These are phyloP conservation scores for Hordeum vulgare DNA, from an alignment of 176 grass and related monocot genomes.

Conservation along the genomic window DNA sequence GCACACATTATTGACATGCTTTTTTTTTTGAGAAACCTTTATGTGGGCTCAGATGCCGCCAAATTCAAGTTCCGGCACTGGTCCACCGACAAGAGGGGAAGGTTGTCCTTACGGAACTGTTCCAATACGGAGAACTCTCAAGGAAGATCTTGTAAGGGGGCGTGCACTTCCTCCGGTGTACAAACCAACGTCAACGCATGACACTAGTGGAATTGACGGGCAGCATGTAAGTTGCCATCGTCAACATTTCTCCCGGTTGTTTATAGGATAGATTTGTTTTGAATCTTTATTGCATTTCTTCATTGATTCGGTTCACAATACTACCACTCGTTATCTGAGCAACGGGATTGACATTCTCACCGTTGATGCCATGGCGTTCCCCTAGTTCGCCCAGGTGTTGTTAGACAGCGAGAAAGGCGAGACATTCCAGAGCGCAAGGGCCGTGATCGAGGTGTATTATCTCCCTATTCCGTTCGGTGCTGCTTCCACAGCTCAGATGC, in stretches of 20 bases:
- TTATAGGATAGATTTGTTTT: too few species aligned
- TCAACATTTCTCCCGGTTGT: background rate
- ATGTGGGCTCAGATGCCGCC: background rate
- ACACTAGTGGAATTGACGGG: background rate
- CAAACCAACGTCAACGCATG: background rate
- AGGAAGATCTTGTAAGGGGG: background rate
- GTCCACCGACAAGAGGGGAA: background rate
- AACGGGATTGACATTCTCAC: background rate
- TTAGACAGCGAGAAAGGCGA: background rate
- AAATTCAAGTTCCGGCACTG: background rate
- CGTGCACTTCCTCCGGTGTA: background rate
- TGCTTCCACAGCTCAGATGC: background rate
- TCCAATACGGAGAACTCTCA: background rate
- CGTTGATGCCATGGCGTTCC: background rate
- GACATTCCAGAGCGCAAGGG: background rate
- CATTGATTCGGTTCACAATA: background rate
- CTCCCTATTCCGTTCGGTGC: background rate
- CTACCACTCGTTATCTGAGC: background rate
- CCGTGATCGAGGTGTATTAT: background rate
- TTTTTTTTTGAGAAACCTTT: background rate
- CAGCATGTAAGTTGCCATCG: background rate
- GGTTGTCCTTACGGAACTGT: slow-evolving; percentile 7
- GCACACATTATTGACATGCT: background rate
- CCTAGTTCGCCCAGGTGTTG: background rate
- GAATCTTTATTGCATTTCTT: background rate